phyloP scores from a whole-genome alignment of 306 rosid species.

The Oxytropis ochrocephala region DNA sequence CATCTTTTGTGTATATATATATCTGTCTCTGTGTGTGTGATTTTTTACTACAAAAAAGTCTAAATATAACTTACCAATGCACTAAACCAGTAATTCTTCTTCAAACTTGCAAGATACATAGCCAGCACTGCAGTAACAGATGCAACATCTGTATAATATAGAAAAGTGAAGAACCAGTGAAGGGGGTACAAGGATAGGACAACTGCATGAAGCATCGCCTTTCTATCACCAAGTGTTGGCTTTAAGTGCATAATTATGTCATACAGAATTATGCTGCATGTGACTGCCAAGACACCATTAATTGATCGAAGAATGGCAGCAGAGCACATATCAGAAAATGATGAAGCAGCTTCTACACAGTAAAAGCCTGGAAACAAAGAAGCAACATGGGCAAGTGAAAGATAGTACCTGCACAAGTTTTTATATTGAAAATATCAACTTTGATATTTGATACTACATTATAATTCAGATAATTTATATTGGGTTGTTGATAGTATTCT shows the following conservation, averaged over 20 bases:
- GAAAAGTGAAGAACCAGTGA: conserved; percentile 81
- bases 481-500: neutral
- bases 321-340: conserved; percentile 64
- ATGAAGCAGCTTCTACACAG: conserved; percentile 29
- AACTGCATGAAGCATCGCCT: conserved; percentile 50
- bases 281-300: conserved; percentile 60
- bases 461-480: neutral
- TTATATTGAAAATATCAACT: conserved; percentile 27
- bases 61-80: conserved; percentile 54
- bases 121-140: conserved; percentile 65
- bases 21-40: no score
- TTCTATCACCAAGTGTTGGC: conserved; percentile 57
- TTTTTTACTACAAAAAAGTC: neutral
- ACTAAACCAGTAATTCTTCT: conserved; percentile 64
- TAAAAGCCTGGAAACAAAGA: conserved; percentile 76
- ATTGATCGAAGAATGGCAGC: conserved; percentile 57
- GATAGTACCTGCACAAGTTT: conserved; percentile 78
- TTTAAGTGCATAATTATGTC: conserved; percentile 65
- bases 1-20: neutral
- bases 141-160: conserved; percentile 80
- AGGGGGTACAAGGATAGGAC: conserved; percentile 63
- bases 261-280: conserved; percentile 58
- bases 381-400: conserved; percentile 89
- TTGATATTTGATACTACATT: conserved; percentile 9
- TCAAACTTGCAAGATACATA: conserved; percentile 64